These are phyloP conservation scores for Ophiocordyceps australis DNA, from an alignment of 2,329 filamentous ascomycete genomes.

Conservation along the genomic window DNA sequence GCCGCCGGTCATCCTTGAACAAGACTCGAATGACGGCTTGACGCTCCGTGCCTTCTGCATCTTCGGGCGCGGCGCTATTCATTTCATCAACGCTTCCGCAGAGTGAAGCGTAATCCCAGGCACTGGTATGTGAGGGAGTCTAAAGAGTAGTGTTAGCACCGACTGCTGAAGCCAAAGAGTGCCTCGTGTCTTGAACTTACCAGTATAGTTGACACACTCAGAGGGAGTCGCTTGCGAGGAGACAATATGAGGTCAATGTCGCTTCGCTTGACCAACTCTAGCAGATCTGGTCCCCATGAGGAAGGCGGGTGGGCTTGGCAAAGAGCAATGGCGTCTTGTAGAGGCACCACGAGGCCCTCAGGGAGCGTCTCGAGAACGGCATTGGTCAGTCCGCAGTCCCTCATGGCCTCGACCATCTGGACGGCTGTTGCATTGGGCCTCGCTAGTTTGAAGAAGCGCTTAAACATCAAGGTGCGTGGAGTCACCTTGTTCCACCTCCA, in stretches of 20 bases:
- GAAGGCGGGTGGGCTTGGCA: slow-evolving; percentile 71
- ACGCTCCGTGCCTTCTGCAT: slow-evolving; percentile 67
- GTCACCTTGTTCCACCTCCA: slow-evolving; percentile 29
- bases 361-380: slow-evolving; percentile 66
- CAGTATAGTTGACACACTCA: slow-evolving; percentile 18
- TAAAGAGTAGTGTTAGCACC: slow-evolving; percentile 7
- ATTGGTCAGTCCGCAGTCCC: slow-evolving; percentile 46
- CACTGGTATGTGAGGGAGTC: slow-evolving; percentile 45
- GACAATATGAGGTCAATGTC: slow-evolving; percentile 56
- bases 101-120: slow-evolving; percentile 62
- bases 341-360: slow-evolving; percentile 60
- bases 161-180: neutral
- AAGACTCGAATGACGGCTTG: slow-evolving; percentile 70
- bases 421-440: slow-evolving; percentile 29
- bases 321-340: slow-evolving; percentile 69
- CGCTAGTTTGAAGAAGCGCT: slow-evolving; percentile 44
- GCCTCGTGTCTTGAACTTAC: slow-evolving; percentile 13
- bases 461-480: slow-evolving; percentile 53
- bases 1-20: slow-evolving; percentile 79
- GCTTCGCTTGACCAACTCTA: slow-evolving; percentile 62
- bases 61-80: slow-evolving; percentile 46
- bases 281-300: slow-evolving; percentile 52
- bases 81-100: slow-evolving; percentile 48
- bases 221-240: slow-evolving; percentile 13
- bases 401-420: slow-evolving; percentile 57